Evolutionary conservation across 805 yeast genomes (phyloP), one percentile per base, ranked within the genome.

Genomic region (Metschnikowia similis): DNA sequence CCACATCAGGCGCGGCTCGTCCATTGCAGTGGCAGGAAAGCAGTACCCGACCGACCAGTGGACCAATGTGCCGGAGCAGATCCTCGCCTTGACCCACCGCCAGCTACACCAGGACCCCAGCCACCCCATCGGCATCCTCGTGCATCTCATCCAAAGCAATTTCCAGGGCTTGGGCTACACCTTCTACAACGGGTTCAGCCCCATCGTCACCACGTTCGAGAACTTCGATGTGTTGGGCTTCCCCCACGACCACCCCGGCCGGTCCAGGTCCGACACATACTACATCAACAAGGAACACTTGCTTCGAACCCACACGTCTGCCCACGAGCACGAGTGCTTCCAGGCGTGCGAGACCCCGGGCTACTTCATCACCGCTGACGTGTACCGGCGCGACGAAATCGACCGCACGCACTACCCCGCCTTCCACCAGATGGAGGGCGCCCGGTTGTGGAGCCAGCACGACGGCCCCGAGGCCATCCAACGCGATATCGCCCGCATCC

Each of bases 341-440:
- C 72, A 76, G 41, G 67, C 68, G 2, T 75, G 83, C 47, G 63
- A 76, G 28, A 83, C 92, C 0, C 90, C 96, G 0, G 98, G 98
- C 0, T 94, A 87, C 66, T 77, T 94, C 56, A 91, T 94, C 42
- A 80, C 96, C 10, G 99, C 98, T 1, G 99, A 94, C 66, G 99
- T 94, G 8, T 94, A 91, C 64, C 79, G 99, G 61, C 79, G 96
- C 60, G 99, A 94, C 68, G 96, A 92, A 61, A 89, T 94, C 49
- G 99, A 94, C 67, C 77, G 88, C 56, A 90, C 98, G 0, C 99
- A 94, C 66, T 94, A 94, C 64, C 98, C 99, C 1, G 97, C 87
- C 0, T 94, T 94, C 70, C 97, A 94, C 62, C 99, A 94, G 67
- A 82, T 94, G 89, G 99, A 94, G 69, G 99, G 98, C 42, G 97